These are phyloP conservation scores for Picochlorum sp. DNA, from an alignment of 139 green algal genomes.

Conservation along the genomic window DNA sequence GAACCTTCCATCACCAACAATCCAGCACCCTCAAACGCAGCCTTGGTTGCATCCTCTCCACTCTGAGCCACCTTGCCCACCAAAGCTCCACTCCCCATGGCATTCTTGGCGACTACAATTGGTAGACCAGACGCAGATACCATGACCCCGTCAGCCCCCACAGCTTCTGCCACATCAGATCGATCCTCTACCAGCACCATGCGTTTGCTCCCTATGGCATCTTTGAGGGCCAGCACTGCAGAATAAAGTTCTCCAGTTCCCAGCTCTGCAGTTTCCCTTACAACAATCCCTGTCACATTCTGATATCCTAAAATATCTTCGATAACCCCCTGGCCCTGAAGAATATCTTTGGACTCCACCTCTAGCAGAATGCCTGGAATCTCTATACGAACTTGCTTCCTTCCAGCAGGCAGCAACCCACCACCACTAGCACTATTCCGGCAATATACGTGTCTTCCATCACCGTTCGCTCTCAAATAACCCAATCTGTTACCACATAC, in stretches of 20 bases:
- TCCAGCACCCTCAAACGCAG: constrained; percentile 70
- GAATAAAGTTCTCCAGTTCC: constrained; percentile 63
- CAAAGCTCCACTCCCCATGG: constrained; percentile 49
- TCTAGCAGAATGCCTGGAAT: constrained; percentile 60
- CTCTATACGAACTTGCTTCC: constrained; percentile 48
- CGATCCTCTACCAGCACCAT: constrained; percentile 75
- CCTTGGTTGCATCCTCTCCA: constrained; percentile 33
- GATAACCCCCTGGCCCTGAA: constrained; percentile 2
- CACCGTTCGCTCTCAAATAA: too few species aligned
- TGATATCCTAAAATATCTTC: constrained; percentile 27
- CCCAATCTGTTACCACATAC: too few species aligned
- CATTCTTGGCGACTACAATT: constrained; percentile 72
- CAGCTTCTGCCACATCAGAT: constrained; percentile 78
- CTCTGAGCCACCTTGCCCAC: constrained; percentile 53
- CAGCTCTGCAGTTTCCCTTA: constrained; percentile 12
- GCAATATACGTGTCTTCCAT: too few species aligned
- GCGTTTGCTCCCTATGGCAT: constrained; percentile 60
- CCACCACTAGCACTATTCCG: too few species aligned
- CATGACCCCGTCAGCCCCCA: constrained; percentile 75
- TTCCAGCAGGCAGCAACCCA: constrained; percentile 38
- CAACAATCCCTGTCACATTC: constrained; percentile 58
- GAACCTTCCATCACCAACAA: constrained; percentile 53
- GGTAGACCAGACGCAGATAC: constrained; percentile 70
- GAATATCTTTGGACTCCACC: constrained; percentile 31
- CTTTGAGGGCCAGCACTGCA: constrained; percentile 57